These are phyloP conservation scores for Ananas comosus DNA, from an alignment of 176 grass and related monocot genomes.

Conservation along the genomic window DNA sequence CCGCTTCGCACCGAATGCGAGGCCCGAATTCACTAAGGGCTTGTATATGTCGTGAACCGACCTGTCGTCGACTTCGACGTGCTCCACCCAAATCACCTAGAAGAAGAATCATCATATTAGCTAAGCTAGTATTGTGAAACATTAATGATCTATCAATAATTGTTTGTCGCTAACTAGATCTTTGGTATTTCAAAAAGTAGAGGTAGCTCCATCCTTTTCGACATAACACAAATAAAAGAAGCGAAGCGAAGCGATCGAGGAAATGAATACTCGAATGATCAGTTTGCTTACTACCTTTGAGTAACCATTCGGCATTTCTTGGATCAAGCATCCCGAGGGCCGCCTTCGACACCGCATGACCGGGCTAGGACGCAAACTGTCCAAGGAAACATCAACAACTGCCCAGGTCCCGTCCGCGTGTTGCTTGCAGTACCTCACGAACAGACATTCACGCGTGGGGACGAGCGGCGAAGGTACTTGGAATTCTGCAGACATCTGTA, in stretches of 20 bases:
- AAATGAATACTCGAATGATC: neutral
- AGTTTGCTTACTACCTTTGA: conserved; percentile 34
- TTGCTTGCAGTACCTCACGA: conserved; percentile 91
- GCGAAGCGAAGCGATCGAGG: neutral
- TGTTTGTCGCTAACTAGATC: neutral
- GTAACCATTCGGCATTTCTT: conserved; percentile 74
- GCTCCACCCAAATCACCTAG: conserved; percentile 84
- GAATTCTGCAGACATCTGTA: conserved; percentile 85
- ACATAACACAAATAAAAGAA: neutral
- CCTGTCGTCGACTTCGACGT: conserved; percentile 57
- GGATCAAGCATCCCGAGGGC: conserved; percentile 76
- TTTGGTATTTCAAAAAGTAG: neutral
- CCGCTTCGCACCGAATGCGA: conserved; percentile 63
- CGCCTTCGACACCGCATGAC: conserved; percentile 25
- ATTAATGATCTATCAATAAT: conserved; percentile 5
- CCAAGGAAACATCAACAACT: conserved; percentile 75
- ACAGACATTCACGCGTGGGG: conserved; percentile 61
- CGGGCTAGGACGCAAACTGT: conserved; percentile 27
- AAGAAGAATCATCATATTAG: neutral
- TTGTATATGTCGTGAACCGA: conserved; percentile 66
- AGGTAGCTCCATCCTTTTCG: neutral
- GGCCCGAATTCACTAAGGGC: conserved; percentile 55
- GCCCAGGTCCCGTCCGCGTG: conserved; percentile 60
- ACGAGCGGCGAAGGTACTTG: conserved; percentile 73
- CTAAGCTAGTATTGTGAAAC: neutral